These are phyloP conservation scores for Apiotrichum montevideense DNA, from an alignment of 1,284 basidiomycete genomes.

Conservation along the genomic window DNA sequence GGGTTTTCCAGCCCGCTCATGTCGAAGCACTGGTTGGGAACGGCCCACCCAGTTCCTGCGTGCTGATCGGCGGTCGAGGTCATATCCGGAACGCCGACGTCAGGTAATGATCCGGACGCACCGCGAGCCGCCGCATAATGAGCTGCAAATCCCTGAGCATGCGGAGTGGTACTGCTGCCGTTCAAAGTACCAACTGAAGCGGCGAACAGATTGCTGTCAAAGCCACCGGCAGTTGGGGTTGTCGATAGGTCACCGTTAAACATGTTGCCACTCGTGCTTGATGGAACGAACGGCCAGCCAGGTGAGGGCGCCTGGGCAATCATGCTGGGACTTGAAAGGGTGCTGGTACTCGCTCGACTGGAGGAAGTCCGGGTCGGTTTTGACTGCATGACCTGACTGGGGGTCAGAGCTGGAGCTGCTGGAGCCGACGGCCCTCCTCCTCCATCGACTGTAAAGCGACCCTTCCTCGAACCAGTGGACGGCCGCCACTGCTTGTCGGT, in stretches of 20 bases:
- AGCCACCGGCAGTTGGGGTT: constrained; percentile 6
- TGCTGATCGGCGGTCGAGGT: no score
- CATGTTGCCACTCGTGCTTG: neutral
- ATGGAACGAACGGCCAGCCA: constrained; percentile 4
- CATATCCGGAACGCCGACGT: no score
- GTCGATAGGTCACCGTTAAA: constrained; percentile 8
- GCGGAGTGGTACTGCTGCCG: constrained; percentile 12
- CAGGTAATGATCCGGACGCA: no score
- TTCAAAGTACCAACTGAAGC: constrained; percentile 7
- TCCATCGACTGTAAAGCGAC: constrained; percentile 43
- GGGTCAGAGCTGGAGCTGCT: constrained; percentile 17
- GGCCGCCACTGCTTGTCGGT: constrained; percentile 31
- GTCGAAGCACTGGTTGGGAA: constrained; percentile 1
- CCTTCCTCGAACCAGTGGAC: constrained; percentile 34
- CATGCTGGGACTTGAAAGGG: neutral
- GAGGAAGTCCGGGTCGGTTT: neutral
- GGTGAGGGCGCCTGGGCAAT: neutral
- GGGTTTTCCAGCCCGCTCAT: neutral
- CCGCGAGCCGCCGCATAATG: constrained; percentile 9
- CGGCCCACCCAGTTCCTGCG: no score
- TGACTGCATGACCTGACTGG: constrained; percentile 16
- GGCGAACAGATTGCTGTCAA: constrained; percentile 3
- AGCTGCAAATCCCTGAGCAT: constrained; percentile 11
- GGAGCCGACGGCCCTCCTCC: constrained; percentile 17
- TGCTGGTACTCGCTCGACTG: neutral